These are phyloP conservation scores for Ceratobasidium sp. DNA, from an alignment of 1,284 basidiomycete genomes.

Conservation along the genomic window DNA sequence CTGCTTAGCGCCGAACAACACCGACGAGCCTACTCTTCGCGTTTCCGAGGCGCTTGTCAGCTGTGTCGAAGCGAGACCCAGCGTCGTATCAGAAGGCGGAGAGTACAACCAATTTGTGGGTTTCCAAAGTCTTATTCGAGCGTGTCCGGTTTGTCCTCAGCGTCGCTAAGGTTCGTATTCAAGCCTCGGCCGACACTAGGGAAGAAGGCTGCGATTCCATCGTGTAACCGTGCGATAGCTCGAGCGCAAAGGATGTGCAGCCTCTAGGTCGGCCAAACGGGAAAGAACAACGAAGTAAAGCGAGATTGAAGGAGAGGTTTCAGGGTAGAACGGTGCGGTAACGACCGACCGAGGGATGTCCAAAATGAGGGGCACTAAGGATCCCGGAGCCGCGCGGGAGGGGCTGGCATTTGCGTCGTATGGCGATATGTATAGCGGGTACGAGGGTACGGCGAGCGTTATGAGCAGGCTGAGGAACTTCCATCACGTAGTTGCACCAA, in stretches of 20 bases:
- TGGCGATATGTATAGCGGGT: constrained; percentile 4
- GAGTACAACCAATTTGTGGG: constrained; percentile 58
- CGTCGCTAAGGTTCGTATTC: background rate
- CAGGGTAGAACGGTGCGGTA: constrained; percentile 65
- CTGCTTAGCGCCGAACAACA: constrained; percentile 52
- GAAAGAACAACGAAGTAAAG: constrained; percentile 77
- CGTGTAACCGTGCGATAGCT: constrained; percentile 65
- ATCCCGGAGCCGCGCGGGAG: constrained; percentile 38
- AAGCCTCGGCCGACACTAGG: constrained; percentile 5
- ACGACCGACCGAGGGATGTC: constrained; percentile 65
- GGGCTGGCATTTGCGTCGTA: constrained; percentile 13
- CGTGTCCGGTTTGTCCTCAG: constrained; percentile 28
- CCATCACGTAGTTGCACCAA: background rate
- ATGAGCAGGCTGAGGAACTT: constrained; percentile 2
- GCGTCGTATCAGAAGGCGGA: constrained; percentile 61
- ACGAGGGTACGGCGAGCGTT: constrained; percentile 25
- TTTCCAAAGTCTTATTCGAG: constrained; percentile 47
- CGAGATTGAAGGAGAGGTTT: constrained; percentile 68
- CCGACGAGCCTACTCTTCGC: constrained; percentile 55
- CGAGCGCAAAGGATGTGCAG: constrained; percentile 61
- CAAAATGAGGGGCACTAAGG: constrained; percentile 63
- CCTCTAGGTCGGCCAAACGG: constrained; percentile 79
- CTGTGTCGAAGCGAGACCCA: constrained; percentile 54
- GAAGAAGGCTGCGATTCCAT: constrained; percentile 60
- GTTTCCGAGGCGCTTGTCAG: constrained; percentile 16